phyloP scores from a whole-genome alignment of 2,329 filamentous ascomycete genomes.

The Fusarium sp. region DNA sequence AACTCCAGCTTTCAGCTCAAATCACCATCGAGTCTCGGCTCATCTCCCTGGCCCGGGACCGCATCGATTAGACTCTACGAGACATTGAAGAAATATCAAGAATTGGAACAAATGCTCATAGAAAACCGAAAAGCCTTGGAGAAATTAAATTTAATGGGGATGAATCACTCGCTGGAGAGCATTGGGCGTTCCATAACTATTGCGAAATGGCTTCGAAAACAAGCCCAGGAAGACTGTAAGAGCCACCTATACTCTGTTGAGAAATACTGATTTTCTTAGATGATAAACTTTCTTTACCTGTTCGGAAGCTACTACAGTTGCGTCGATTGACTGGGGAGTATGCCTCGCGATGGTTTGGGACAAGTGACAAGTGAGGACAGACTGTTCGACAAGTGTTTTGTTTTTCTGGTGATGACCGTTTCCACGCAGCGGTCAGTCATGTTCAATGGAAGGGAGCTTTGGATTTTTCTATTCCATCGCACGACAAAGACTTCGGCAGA shows the following conservation, averaged over 20 bases:
- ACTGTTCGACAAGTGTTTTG: background rate
- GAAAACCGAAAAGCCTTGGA: too few relatives aligned
- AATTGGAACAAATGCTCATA: too few relatives aligned
- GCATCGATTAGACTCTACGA: too few relatives aligned
- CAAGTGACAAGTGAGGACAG: background rate
- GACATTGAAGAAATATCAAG: too few relatives aligned
- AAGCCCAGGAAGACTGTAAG: background rate
- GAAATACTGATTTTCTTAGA: background rate
- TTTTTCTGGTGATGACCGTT: background rate
- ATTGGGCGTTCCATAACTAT: background rate
- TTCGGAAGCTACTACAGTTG: background rate
- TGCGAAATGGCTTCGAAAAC: background rate
- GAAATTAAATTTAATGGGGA: background rate
- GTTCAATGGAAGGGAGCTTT: background rate
- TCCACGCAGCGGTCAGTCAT: background rate
- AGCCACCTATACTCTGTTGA: background rate
- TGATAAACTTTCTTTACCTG: rapidly evolving
- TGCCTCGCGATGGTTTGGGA: background rate
- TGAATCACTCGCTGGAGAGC: background rate
- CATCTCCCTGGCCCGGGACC: too few relatives aligned
- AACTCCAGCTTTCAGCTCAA: too few relatives aligned
- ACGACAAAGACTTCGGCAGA: too few relatives aligned
- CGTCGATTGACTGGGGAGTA: rapidly evolving
- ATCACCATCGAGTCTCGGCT: too few relatives aligned
- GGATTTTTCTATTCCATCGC: background rate